Percentiles rank a stretch among this genome's conserved stretches.
Conservation (phyloP, 2,329 filamentous ascomycete species). For the Diaporthe destruens region DNA sequence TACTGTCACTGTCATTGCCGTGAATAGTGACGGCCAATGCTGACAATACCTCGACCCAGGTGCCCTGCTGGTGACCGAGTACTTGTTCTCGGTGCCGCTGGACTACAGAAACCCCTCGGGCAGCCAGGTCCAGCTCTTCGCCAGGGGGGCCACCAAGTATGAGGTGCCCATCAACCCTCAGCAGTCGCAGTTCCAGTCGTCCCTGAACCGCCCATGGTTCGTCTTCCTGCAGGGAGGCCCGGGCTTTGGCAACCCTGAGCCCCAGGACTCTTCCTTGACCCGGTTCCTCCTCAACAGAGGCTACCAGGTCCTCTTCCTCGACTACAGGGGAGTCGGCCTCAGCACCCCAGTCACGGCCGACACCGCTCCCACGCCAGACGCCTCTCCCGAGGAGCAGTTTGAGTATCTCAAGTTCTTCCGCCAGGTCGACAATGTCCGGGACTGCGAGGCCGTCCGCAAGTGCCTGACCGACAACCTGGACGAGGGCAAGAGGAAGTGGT, state of each 20-base stretch:
- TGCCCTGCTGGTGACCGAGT: conserved; percentile 80
- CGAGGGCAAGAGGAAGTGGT: conserved; percentile 80
- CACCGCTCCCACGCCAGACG: conserved; percentile 75
- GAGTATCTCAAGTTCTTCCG: conserved; percentile 87
- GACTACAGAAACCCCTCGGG: conserved; percentile 76
- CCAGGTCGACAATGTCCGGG: conserved; percentile 89
- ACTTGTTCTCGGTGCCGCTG: conserved; percentile 88
- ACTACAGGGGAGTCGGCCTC: conserved; percentile 90
- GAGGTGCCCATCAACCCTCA: conserved; percentile 70
- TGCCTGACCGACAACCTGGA: conserved; percentile 77
- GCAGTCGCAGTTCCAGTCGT: conserved; percentile 44
- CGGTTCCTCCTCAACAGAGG: conserved; percentile 79
- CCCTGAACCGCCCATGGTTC: conserved; percentile 48
- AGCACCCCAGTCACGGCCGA: conserved; percentile 83
- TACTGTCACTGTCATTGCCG: too few relatives aligned
- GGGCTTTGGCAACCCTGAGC: conserved; percentile 80
- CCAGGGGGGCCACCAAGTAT: conserved; percentile 76
- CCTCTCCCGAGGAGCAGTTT: conserved; percentile 73
- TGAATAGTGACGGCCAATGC: neutral
- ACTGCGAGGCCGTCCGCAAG: conserved; percentile 87
- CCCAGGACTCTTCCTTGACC: conserved; percentile 81
- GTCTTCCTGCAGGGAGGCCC: conserved; percentile 90
- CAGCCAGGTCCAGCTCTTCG: conserved; percentile 80
- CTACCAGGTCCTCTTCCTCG: conserved; percentile 88
- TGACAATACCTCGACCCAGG: conserved; percentile 59